phyloP scores from a whole-genome alignment of 805 yeast species.

The Wickerhamiella australiensis region DNA sequence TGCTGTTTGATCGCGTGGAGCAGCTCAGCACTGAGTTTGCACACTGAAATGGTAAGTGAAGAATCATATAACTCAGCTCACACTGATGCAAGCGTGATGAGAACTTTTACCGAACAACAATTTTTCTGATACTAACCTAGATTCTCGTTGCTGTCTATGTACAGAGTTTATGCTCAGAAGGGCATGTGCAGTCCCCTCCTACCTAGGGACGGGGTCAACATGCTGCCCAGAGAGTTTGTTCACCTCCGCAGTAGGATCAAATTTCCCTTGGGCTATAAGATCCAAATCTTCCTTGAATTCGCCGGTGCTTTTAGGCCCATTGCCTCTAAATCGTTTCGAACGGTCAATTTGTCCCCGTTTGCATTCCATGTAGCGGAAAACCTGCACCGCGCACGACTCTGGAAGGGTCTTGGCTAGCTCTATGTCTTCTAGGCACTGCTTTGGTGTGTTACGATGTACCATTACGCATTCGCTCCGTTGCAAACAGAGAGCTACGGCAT shows the following conservation, averaged over 20 bases:
- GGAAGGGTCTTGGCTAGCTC: conserved; percentile 67
- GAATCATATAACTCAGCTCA: conserved; percentile 26
- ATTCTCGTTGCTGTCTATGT: not conserved
- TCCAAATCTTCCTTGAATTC: conserved; percentile 80
- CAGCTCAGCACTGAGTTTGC: conserved; percentile 2
- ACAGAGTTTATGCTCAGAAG: too few relatives aligned
- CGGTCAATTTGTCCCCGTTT: conserved; percentile 83
- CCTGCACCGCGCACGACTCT: conserved; percentile 73
- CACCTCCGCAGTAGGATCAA: conserved; percentile 72
- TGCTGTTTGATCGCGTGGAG: conserved; percentile 11
- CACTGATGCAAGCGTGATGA: conserved; percentile 27
- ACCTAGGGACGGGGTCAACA: not conserved
- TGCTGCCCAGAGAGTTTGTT: conserved; percentile 36
- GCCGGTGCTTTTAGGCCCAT: conserved; percentile 87
- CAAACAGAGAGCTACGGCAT: conserved; percentile 88
- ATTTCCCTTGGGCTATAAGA: conserved; percentile 66
- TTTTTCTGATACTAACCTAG: conserved; percentile 11
- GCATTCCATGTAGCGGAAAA: conserved; percentile 80
- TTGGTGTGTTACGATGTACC: conserved; percentile 79
- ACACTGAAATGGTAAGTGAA: conserved; percentile 21
- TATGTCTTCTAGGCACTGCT: conserved; percentile 74
- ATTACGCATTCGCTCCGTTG: conserved; percentile 95
- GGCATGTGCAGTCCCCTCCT: too few relatives aligned
- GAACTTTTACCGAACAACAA: conserved; percentile 15
- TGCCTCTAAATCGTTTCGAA: conserved; percentile 80